These are phyloP conservation scores for Colletotrichum eremochloae DNA, from an alignment of 2,329 filamentous ascomycete species.

Conservation along the genomic window DNA sequence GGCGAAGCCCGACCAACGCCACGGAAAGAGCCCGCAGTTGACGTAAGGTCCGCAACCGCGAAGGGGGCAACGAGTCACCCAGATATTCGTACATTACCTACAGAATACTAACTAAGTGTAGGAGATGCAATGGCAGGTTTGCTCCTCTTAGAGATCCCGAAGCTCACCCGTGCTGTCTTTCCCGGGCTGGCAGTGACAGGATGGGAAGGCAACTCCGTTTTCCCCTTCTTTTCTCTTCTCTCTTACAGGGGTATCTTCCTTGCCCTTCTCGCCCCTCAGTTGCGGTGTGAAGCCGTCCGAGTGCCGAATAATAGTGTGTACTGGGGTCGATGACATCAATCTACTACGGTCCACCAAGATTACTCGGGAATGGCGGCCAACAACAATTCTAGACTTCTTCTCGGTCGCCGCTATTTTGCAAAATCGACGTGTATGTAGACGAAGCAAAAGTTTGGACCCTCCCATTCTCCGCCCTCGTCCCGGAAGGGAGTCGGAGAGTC, in stretches of 20 bases:
- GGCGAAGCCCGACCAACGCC: slow-evolving; percentile 24
- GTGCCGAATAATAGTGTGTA: slow-evolving; percentile 20
- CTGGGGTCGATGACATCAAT: slow-evolving; percentile 42
- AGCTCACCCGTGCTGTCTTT: not conserved
- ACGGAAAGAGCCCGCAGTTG: slow-evolving; percentile 30
- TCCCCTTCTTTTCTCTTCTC: not conserved
- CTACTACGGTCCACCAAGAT: slow-evolving; percentile 4
- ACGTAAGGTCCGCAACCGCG: slow-evolving; percentile 16
- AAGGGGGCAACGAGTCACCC: not conserved
- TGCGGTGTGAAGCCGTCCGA: slow-evolving; percentile 35
- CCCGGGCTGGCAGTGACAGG: not conserved
- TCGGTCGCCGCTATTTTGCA: not conserved
- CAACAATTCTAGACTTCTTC: slow-evolving; percentile 1
- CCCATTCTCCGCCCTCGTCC: slow-evolving; percentile 13
- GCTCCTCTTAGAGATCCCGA: slow-evolving; percentile 8
- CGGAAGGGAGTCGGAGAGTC: slow-evolving; percentile 4
- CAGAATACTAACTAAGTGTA: too few relatives aligned
- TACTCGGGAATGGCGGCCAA: slow-evolving; percentile 27
- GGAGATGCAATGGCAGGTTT: not conserved
- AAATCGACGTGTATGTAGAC: not conserved
- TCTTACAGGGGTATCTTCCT: not conserved
- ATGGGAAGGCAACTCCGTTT: slow-evolving; percentile 12
- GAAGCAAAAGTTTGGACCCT: not conserved
- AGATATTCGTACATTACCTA: too few relatives aligned
- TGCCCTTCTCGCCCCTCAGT: slow-evolving; percentile 1